phyloP scores from a whole-genome alignment of 1,284 basidiomycete genomes.

The Trichosporon coremiiforme region DNA sequence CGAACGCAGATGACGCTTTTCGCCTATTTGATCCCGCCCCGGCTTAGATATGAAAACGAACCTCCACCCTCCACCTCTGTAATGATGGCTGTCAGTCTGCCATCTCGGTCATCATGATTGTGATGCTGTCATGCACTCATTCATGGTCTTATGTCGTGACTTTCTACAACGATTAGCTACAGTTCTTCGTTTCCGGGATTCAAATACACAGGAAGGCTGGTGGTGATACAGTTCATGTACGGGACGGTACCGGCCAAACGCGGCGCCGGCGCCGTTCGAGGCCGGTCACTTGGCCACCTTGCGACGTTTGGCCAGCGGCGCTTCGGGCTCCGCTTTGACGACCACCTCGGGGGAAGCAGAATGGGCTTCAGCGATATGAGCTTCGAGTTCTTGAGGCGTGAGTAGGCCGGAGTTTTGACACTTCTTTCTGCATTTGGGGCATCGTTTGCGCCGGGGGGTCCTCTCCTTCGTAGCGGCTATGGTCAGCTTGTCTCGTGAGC shows the following conservation, averaged over 20 bases:
- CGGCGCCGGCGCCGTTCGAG: too few relatives aligned
- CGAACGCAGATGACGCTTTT: conserved; percentile 17
- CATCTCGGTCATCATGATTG: background rate
- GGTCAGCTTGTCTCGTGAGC: background rate
- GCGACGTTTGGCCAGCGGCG: background rate
- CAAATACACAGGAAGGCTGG: background rate
- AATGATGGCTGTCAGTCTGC: conserved; percentile 13
- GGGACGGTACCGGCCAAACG: background rate
- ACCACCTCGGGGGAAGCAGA: background rate
- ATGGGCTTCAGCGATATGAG: background rate
- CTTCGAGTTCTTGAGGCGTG: background rate
- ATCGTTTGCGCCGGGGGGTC: background rate
- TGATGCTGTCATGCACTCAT: background rate
- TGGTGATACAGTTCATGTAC: background rate
- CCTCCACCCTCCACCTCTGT: background rate
- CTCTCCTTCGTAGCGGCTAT: background rate
- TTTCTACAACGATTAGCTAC: background rate
- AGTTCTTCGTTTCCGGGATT: background rate
- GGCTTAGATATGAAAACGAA: background rate
- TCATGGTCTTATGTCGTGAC: conserved; percentile 6
- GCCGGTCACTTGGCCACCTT: background rate
- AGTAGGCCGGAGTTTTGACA: background rate
- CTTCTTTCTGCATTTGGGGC: background rate
- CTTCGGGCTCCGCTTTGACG: background rate
- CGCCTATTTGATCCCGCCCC: conserved; percentile 9